phyloP scores from a whole-genome alignment of 78 protist genomes.

The Planoprotostelium fungivorum region DNA sequence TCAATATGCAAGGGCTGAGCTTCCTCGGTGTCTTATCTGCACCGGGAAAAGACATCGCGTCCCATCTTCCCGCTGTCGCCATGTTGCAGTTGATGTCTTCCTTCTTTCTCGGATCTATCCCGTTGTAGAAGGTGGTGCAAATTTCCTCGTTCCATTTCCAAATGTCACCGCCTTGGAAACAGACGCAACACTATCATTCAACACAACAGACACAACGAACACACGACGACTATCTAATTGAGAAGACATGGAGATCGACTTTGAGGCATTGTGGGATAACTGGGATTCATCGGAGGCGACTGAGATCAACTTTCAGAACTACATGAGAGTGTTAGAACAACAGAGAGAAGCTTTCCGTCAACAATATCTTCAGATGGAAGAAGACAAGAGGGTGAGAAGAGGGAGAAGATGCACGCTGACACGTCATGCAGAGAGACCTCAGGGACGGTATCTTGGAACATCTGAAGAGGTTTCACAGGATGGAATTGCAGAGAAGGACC shows the following conservation, averaged over 20 bases:
- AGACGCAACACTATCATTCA: not conserved
- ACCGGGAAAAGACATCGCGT: not conserved
- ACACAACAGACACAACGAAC: not conserved
- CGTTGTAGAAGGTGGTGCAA: not conserved
- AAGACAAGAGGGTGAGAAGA: not conserved
- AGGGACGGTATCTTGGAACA: too few relatives aligned
- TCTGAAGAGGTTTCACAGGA: too few relatives aligned
- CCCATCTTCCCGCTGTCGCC: not conserved
- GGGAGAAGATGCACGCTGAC: not conserved
- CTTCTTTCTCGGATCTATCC: slow-evolving; percentile 29
- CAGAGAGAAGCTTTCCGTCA: not conserved
- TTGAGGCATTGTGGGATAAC: not conserved
- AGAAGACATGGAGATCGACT: not conserved
- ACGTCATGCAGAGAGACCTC: slow-evolving; percentile 3
- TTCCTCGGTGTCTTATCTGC: not conserved
- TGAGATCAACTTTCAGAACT: not conserved
- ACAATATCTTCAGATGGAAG: not conserved
- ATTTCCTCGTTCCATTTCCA: not conserved
- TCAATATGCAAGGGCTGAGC: not conserved
- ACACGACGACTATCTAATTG: not conserved
- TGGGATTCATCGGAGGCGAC: not conserved
- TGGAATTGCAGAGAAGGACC: too few relatives aligned
- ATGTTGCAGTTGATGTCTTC: slow-evolving; percentile 9
- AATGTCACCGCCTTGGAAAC: not conserved
- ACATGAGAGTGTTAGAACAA: not conserved